phyloP scores from a whole-genome alignment of 1,284 basidiomycete genomes.

The Irpex lacteus region DNA sequence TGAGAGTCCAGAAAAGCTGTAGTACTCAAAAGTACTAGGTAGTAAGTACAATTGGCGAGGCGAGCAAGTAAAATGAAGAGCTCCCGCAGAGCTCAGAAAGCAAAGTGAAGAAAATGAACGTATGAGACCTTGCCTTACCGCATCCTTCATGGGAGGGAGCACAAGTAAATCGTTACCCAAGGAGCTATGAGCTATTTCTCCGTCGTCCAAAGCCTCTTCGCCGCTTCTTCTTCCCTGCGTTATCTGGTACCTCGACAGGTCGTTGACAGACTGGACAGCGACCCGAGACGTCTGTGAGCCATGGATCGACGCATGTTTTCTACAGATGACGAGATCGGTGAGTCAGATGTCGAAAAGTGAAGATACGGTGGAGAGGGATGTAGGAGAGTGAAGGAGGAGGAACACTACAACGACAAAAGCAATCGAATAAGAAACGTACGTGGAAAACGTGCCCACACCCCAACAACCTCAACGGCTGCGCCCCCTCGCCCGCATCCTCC shows the following conservation, averaged over 20 bases:
- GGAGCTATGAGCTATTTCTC: too few species aligned
- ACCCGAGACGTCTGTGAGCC: conserved; percentile 75
- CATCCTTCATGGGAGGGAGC: too few species aligned
- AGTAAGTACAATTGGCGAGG: too few species aligned
- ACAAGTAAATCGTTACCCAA: too few species aligned
- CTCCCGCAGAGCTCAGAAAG: too few species aligned
- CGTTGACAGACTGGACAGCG: conserved; percentile 76
- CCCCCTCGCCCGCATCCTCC: conserved; percentile 67
- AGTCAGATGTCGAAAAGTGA: too few species aligned
- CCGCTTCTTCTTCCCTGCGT: neutral
- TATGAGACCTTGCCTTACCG: too few species aligned
- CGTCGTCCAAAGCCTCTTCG: neutral
- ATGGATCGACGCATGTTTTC: conserved; percentile 80
- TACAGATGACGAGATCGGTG: conserved; percentile 24
- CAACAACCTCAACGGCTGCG: conserved; percentile 70
- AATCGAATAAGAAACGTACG: conserved; percentile 51
- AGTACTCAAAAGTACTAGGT: too few species aligned
- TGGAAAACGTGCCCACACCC: conserved; percentile 81
- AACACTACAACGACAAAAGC: too few species aligned
- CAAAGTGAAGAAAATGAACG: too few species aligned
- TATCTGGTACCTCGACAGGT: conserved; percentile 38
- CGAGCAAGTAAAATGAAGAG: too few species aligned
- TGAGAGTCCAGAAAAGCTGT: too few species aligned
- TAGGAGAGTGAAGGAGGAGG: neutral
- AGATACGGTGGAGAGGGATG: conserved; percentile 6